These are phyloP conservation scores for Botryotinia narcissicola DNA, from an alignment of 2,329 filamentous ascomycete genomes.

Conservation along the genomic window DNA sequence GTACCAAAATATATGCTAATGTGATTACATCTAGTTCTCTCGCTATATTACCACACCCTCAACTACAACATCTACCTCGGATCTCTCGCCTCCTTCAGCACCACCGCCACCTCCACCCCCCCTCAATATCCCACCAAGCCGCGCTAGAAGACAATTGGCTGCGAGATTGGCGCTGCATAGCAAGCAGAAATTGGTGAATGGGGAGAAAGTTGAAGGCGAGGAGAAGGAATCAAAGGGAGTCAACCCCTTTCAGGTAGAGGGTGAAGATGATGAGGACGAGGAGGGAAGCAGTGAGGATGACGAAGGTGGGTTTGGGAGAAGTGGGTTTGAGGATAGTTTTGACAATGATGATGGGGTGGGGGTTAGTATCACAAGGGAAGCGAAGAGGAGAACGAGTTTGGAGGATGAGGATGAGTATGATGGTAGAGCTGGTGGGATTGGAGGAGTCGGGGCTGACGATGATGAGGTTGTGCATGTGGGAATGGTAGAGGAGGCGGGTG, in stretches of 20 bases:
- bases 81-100: conserved; percentile 55
- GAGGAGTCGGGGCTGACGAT: conserved; percentile 21
- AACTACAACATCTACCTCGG: conserved; percentile 33
- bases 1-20: conserved; percentile 28
- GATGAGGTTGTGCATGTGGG: conserved; percentile 31
- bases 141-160: conserved; percentile 87
- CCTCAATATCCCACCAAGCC: conserved; percentile 80
- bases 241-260: conserved; percentile 38
- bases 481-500: conserved; percentile 14
- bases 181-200: conserved; percentile 48
- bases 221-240: conserved; percentile 28
- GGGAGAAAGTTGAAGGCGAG: conserved; percentile 27
- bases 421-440: conserved; percentile 34
- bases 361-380: conserved; percentile 36
- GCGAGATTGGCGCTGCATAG: conserved; percentile 75
- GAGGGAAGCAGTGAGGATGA: conserved; percentile 32
- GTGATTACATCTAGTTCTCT: conserved; percentile 34
- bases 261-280: conserved; percentile 36
- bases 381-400: conserved; percentile 38
- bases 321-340: conserved; percentile 15
- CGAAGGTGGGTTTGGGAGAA: conserved; percentile 20
- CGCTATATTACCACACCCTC: conserved; percentile 39
- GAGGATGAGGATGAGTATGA: conserved; percentile 39
- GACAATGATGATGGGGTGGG: conserved; percentile 17
- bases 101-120: conserved; percentile 71